Conservation (phyloP, 1,284 basidiomycete species). For the Termitomyces sp. region DNA sequence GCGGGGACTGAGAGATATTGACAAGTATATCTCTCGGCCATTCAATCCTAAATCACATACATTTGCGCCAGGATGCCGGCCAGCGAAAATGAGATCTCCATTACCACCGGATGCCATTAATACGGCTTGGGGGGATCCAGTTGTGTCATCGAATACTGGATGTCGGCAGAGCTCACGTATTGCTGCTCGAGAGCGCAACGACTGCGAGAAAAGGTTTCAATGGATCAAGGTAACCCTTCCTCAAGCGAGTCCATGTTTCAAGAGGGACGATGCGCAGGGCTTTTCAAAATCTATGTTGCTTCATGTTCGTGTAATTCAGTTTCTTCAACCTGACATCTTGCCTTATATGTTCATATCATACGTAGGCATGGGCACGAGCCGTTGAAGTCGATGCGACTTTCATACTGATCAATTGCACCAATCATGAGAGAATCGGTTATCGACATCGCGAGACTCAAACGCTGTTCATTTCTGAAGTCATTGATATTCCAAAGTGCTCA, state of each 20-base stretch:
- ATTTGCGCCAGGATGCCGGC: background rate
- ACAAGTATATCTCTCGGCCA: background rate
- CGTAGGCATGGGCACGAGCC: slow-evolving; percentile 18
- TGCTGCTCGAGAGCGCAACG: background rate
- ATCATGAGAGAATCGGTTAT: slow-evolving; percentile 19
- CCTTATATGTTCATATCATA: background rate
- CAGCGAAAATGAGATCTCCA: background rate
- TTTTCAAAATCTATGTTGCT: slow-evolving; percentile 2
- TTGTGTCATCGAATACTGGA: background rate
- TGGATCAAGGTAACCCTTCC: background rate
- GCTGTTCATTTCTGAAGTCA: slow-evolving; percentile 21
- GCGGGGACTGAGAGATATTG: slow-evolving; percentile 1
- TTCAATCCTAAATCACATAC: background rate
- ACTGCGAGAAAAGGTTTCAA: background rate
- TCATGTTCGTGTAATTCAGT: background rate
- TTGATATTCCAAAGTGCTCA: slow-evolving; percentile 10
- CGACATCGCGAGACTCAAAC: slow-evolving; percentile 22
- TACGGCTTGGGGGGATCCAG: background rate
- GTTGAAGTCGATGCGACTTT: slow-evolving; percentile 16
- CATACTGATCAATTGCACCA: slow-evolving; percentile 19
- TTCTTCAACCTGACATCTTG: background rate
- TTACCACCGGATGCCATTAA: slow-evolving; percentile 1
- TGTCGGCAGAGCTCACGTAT: slow-evolving; percentile 3
- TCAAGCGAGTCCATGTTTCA: background rate
- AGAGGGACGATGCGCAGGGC: background rate